These are phyloP conservation scores for Ceratocystis lukuohia DNA, from an alignment of 2,329 filamentous ascomycete genomes.

Conservation along the genomic window DNA sequence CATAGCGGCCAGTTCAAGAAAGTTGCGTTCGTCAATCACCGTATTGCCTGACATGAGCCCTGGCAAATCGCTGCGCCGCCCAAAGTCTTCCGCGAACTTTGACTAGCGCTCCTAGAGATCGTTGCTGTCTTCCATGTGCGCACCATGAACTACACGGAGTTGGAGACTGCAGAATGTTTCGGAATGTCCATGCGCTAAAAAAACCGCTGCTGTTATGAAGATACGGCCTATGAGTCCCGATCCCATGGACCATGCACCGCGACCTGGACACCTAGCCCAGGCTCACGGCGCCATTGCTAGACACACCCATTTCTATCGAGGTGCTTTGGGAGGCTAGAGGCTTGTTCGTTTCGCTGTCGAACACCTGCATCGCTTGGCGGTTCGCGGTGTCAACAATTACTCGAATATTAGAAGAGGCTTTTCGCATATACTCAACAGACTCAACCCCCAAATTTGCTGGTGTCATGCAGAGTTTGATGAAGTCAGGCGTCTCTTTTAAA, in stretches of 20 bases:
- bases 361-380: neutral
- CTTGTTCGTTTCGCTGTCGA: neutral
- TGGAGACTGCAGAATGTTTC: neutral
- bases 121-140: conserved; percentile 22
- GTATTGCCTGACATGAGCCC: conserved; percentile 29
- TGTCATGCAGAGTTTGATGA: neutral
- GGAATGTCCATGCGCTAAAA: neutral
- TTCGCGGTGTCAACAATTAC: neutral
- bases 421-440: neutral
- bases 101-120: conserved; percentile 29
- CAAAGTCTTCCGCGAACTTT: conserved; percentile 28
- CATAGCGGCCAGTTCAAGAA: neutral
- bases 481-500: neutral
- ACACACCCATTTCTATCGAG: no score
- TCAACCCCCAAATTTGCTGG: neutral
- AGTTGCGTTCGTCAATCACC: conserved; percentile 30
- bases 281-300: neutral
- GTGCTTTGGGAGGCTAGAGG: neutral
- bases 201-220: neutral
- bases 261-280: neutral
- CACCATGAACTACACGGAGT: neutral
- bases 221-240: neutral
- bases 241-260: neutral
- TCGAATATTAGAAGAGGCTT: neutral
- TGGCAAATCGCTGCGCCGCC: conserved; percentile 22